These are phyloP conservation scores for Sporothrix phasma DNA, from an alignment of 2,329 filamentous ascomycete species.

Conservation along the genomic window DNA sequence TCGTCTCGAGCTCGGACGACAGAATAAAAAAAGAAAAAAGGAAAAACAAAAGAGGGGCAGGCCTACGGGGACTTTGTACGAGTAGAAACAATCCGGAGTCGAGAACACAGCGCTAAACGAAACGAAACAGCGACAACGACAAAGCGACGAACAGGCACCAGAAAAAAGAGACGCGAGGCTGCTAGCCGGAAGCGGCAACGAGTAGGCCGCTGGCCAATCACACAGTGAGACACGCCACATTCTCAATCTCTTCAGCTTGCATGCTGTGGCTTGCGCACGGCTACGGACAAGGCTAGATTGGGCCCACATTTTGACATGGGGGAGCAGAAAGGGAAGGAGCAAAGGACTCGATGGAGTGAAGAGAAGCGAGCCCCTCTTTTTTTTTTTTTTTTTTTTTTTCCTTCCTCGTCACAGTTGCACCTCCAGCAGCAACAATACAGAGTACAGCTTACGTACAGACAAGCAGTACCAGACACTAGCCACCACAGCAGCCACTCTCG, in stretches of 20 bases:
- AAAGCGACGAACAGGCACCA: background rate
- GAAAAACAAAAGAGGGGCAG: slow-evolving; percentile 5
- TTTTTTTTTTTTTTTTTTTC: background rate
- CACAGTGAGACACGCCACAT: background rate
- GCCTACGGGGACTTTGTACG: no score
- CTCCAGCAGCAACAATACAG: no score
- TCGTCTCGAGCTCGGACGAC: background rate
- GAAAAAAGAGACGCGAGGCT: background rate
- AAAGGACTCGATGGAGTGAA: background rate
- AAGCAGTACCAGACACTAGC: no score
- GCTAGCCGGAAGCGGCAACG: background rate
- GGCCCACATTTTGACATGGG: background rate
- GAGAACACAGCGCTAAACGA: no score
- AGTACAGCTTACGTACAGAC: no score
- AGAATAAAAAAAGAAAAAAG: no score
- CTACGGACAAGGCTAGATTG: background rate
- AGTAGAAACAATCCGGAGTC: slow-evolving; percentile 1
- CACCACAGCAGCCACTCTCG: no score
- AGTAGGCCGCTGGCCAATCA: slow-evolving; percentile 1
- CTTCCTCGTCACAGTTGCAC: background rate
- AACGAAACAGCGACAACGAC: background rate
- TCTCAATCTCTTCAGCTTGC: slow-evolving; percentile 1
- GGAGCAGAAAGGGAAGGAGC: background rate
- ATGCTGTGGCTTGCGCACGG: background rate
- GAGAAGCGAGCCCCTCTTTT: background rate